Percentiles rank a stretch among this genome's conserved stretches.
phyloP scores from a whole-genome alignment of 345 rosid genomes.

The Lepidium africanum region DNA sequence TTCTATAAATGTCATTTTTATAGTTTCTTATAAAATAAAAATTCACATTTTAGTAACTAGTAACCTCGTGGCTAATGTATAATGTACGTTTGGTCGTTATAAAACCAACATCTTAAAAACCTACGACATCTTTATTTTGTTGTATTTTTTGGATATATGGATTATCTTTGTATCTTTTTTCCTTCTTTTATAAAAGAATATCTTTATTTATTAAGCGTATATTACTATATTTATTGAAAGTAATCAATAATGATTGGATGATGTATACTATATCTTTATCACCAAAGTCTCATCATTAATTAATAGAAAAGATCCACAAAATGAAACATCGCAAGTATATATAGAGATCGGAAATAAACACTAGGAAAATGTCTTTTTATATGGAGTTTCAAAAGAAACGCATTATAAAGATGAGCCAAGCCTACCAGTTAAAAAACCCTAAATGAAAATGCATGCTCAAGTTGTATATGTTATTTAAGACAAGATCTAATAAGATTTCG shows the following conservation, averaged over 20 bases:
- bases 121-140: conserved; percentile 3
- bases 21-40: not conserved
- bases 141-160: not conserved
- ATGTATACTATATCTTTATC: not conserved
- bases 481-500: too few relatives aligned
- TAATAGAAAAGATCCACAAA: not conserved
- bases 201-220: not conserved
- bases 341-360: too few relatives aligned
- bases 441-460: too few relatives aligned
- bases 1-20: not conserved
- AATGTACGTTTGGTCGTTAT: not conserved
- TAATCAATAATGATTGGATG: not conserved
- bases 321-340: not conserved
- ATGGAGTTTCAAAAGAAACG: too few relatives aligned
- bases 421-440: too few relatives aligned
- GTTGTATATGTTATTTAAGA: too few relatives aligned
- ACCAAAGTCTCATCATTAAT: not conserved
- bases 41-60: not conserved
- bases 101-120: conserved; percentile 15
- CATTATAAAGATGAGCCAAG: too few relatives aligned
- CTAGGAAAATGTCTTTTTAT: too few relatives aligned
- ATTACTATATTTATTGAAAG: not conserved
- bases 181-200: too few relatives aligned
- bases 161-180: not conserved
- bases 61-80: not conserved